Base-by-base conservation (phyloP, 2,329 filamentous ascomycete species). In the Raffaelea ambrosiae region DNA sequence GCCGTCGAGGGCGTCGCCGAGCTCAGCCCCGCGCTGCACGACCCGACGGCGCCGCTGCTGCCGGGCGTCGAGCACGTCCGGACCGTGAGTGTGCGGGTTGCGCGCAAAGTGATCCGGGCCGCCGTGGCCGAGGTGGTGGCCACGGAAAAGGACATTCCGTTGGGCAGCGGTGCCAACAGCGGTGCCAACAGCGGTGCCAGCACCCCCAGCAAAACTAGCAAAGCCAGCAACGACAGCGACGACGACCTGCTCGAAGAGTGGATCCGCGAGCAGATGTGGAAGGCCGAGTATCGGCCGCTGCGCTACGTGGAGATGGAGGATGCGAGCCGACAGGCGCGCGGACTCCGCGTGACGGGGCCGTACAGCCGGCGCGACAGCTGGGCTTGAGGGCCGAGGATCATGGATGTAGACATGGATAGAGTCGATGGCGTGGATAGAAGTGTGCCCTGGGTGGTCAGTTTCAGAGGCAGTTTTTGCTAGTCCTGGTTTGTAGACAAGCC, bases 221-320 rank as follows among this genome's bases (percentile, higher is more conserved):
- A n/a, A n/a, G n/a, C n/a, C n/a, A n/a, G n/a, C n/a, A n/a, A n/a
- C n/a, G n/a, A n/a, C n/a, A 58, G 69, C 3, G 66, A 79, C 0
- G 76, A 79, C 0, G 61, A 69, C 3, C 74, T 79, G 3, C 57
- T 88, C 31, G 80, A 86, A 48, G 75, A 76, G 49, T 91, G 86
- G 86, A 81, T 90, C 50, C 63, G 73, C 22, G 82, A 82, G 66
- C 86, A 89, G 69, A 90, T 90, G 86, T 90, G 86, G 86, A 70
- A 84, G 52, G 74, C 86, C 0, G 72, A 71, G 43, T 91, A 90
- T 61, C 65, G 84, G 22, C 76, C 78, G 1, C 61, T 88, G 55
- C 75, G 72, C 59, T 68, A 72, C 33, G 79, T 88, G 5, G 66
- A 69, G 19, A 64, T 69, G 23, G 63, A 67, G 5, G 62, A 60